These are phyloP conservation scores for Nitzschia inconspicua DNA, from an alignment of 108 stramenopile genomes.

Conservation along the genomic window DNA sequence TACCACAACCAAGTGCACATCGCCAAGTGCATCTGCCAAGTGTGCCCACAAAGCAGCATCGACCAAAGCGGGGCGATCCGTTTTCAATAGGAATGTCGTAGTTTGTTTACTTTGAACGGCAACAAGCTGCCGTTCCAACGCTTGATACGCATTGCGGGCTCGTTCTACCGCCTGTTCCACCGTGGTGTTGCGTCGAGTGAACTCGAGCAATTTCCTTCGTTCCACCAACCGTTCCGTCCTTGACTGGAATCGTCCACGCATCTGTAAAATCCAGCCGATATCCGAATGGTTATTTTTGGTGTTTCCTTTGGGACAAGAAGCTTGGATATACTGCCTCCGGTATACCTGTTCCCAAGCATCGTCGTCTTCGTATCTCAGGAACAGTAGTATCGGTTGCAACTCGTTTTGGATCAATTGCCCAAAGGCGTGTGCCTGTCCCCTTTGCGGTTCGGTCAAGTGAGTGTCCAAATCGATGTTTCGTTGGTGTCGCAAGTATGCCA, in stretches of 20 bases:
- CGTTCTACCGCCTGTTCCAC: conserved; percentile 39
- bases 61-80: conserved; percentile 38
- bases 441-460: conserved; percentile 19
- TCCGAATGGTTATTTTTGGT: background rate
- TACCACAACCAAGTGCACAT: conserved; percentile 64
- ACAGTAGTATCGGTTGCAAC: conserved; percentile 41
- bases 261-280: conserved; percentile 7
- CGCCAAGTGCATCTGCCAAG: conserved; percentile 63
- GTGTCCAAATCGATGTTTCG: conserved; percentile 25
- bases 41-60: conserved; percentile 70
- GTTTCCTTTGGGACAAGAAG: conserved; percentile 8
- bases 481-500: conserved; percentile 47
- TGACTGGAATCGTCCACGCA: conserved; percentile 56
- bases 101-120: conserved; percentile 1
- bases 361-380: conserved; percentile 57
- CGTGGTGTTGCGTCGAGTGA: conserved; percentile 22
- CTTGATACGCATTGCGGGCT: conserved; percentile 43
- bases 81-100: conserved; percentile 40
- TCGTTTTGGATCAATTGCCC: conserved; percentile 40
- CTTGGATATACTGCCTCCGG: conserved; percentile 43
- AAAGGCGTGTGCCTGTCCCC: conserved; percentile 17
- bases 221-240: conserved; percentile 43
- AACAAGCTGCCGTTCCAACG: conserved; percentile 42
- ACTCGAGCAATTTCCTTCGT: conserved; percentile 17
- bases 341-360: conserved; percentile 70